phyloP scores from a whole-genome alignment of 495 filamentous ascomycete genomes.

The Zalerion maritima region DNA sequence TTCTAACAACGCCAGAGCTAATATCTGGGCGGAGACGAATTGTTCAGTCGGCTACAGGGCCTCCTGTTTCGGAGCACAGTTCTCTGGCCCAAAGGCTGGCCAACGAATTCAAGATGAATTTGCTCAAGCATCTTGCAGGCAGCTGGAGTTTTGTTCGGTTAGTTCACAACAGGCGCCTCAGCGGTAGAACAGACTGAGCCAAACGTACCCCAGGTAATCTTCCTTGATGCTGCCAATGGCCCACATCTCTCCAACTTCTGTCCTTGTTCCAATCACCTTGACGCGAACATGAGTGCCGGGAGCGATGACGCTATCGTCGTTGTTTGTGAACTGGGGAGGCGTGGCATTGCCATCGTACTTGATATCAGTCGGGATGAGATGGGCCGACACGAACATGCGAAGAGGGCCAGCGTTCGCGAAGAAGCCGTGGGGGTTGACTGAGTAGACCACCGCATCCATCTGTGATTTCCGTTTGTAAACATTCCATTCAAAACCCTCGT shows the following conservation, averaged over 20 bases:
- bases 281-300: conserved; percentile 84
- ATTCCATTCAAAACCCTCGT: conserved; percentile 1
- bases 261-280: conserved; percentile 82
- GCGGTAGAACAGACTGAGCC: too few species aligned
- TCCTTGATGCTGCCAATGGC: conserved; percentile 97
- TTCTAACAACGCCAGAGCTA: too few species aligned
- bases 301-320: conserved; percentile 86
- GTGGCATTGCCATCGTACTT: conserved; percentile 86
- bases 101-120: too few species aligned
- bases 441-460: conserved; percentile 84
- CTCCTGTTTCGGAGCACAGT: too few species aligned
- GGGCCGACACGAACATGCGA: conserved; percentile 72
- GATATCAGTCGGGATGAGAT: conserved; percentile 86
- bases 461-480: conserved; percentile 18
- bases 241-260: conserved; percentile 84
- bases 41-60: too few species aligned
- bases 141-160: too few species aligned
- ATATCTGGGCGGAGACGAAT: too few species aligned
- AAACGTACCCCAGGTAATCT: conserved; percentile 44
- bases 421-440: conserved; percentile 82
- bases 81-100: too few species aligned
- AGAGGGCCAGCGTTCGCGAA: conserved; percentile 84
- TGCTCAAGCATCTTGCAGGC: too few species aligned
- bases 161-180: too few species aligned
- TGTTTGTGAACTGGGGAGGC: conserved; percentile 69